Conservation (phyloP, 208 protist species). For the Naegleria gruberi region DNA sequence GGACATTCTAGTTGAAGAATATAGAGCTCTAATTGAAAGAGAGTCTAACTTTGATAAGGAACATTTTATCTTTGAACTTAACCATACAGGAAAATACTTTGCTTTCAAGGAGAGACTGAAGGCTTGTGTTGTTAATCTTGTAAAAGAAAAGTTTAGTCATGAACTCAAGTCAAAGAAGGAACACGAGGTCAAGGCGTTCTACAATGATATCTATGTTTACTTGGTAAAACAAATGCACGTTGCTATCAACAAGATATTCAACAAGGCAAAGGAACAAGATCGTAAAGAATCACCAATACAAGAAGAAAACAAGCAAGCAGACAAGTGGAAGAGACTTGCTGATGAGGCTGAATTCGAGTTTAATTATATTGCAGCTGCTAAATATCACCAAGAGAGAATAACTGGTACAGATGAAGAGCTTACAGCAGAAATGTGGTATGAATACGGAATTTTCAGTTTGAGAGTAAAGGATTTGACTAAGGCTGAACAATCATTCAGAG, state of each 20-base stretch:
- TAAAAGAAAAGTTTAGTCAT: background rate
- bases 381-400: constrained; percentile 66
- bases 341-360: constrained; percentile 61
- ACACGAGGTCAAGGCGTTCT: constrained; percentile 47
- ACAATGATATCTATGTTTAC: constrained; percentile 76
- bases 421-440: constrained; percentile 48
- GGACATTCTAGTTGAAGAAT: background rate
- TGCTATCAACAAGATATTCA: constrained; percentile 45
- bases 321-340: constrained; percentile 55
- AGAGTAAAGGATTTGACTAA: constrained; percentile 57
- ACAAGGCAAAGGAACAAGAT: background rate
- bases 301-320: background rate
- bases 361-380: constrained; percentile 52
- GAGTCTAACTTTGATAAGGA: background rate
- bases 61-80: constrained; percentile 1
- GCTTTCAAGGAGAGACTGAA: constrained; percentile 1
- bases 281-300: background rate
- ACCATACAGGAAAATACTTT: background rate
- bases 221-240: constrained; percentile 66
- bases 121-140: background rate
- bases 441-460: constrained; percentile 64
- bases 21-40: background rate
- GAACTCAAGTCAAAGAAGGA: background rate
- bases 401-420: constrained; percentile 28
- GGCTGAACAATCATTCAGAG: constrained; percentile 74